Conservation (phyloP, 2,329 filamentous ascomycete genomes). For the Alternaria solani region DNA sequence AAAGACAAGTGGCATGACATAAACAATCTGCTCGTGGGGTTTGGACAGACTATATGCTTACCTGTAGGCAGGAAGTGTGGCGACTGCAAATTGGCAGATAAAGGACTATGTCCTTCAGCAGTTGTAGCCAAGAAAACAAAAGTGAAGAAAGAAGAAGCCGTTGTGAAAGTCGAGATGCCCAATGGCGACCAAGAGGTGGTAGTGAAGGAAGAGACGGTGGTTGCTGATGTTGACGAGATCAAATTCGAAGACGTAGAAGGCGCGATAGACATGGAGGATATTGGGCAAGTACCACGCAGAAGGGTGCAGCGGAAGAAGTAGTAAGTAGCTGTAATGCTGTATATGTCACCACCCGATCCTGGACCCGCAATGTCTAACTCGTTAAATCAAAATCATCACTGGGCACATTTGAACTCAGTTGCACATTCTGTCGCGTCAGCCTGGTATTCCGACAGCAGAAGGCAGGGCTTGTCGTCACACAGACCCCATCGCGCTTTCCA, state of each 20-base stretch:
- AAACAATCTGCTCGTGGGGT: conserved; percentile 85
- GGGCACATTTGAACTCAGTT: neutral
- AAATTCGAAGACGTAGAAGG: conserved; percentile 38
- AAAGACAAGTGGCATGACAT: conserved; percentile 89
- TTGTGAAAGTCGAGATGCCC: conserved; percentile 48
- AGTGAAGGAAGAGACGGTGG: conserved; percentile 29
- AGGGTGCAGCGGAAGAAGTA: conserved; percentile 6
- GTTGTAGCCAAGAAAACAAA: conserved; percentile 60
- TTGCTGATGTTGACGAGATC: conserved; percentile 27
- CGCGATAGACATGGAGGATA: conserved; percentile 45
- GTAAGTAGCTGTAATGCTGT: neutral
- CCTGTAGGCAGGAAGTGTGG: conserved; percentile 83
- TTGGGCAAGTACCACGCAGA: conserved; percentile 31
- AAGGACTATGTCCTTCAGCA: conserved; percentile 72
- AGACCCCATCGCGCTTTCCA: neutral
- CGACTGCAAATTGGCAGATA: conserved; percentile 80
- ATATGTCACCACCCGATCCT: neutral
- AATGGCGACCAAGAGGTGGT: conserved; percentile 37
- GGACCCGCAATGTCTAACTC: neutral
- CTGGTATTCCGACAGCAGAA: conserved; percentile 1
- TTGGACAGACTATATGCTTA: conserved; percentile 86
- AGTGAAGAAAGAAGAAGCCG: conserved; percentile 54
- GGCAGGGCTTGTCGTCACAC: neutral
- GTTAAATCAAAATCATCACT: neutral
- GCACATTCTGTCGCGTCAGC: neutral